Evolutionary conservation across 139 green algal species (phyloP).

Genomic region (Auxenochlorella pyrenoidosa): DNA sequence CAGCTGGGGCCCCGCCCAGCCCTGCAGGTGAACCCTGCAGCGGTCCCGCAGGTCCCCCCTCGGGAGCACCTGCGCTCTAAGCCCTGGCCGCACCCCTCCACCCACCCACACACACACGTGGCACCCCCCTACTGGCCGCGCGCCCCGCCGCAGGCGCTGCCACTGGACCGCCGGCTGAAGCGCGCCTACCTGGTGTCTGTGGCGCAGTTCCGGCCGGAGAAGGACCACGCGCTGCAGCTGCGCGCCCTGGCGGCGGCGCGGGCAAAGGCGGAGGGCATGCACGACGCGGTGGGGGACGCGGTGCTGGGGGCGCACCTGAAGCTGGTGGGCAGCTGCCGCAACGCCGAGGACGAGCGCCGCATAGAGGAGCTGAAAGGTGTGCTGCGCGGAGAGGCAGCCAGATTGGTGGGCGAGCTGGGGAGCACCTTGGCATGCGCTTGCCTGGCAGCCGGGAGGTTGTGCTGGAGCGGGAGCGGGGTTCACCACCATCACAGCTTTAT

Average conservation of each 20-base stretch:
- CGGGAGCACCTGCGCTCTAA: too few species aligned
- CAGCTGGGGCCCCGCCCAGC: too few species aligned
- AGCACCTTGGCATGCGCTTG: background rate
- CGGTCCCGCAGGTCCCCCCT: too few species aligned
- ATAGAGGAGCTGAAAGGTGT: conserved; percentile 60
- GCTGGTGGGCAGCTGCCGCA: conserved; percentile 80
- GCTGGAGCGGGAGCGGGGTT: too few species aligned
- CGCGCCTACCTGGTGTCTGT: conserved; percentile 86
- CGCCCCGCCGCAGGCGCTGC: conserved; percentile 76
- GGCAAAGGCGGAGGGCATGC: background rate
- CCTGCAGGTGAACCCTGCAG: too few species aligned
- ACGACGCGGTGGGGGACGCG: conserved; percentile 44
- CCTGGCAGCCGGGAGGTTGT: background rate
- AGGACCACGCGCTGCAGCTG: conserved; percentile 80
- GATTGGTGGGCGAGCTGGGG: background rate
- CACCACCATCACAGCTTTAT: too few species aligned
- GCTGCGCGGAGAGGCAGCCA: background rate
- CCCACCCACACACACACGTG: too few species aligned
- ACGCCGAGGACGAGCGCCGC: conserved; percentile 65
- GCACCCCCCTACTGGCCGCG: too few species aligned
- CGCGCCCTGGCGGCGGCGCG: conserved; percentile 50
- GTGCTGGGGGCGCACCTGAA: conserved; percentile 73
- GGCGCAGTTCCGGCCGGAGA: conserved; percentile 96
- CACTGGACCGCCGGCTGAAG: conserved; percentile 84
- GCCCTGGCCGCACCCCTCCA: too few species aligned